phyloP scores from a whole-genome alignment of 106 monocot genomes.

The Phalaenopsis equestris region DNA sequence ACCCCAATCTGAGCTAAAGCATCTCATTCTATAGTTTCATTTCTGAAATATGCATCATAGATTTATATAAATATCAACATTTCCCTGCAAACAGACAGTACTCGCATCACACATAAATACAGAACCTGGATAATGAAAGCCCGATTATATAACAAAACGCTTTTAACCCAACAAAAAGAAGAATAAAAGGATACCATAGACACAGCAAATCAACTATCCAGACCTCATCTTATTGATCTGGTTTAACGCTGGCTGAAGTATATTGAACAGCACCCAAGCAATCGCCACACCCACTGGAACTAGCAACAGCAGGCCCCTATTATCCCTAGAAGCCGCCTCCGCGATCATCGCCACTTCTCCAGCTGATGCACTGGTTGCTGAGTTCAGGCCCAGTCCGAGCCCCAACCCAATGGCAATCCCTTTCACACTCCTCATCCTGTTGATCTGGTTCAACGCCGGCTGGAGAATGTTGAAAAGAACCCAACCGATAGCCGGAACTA shows the following conservation, averaged over 20 bases:
- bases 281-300: slow-evolving; percentile 70
- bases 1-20: too few relatives aligned
- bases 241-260: slow-evolving; percentile 87
- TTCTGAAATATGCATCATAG: too few relatives aligned
- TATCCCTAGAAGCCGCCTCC: slow-evolving; percentile 35
- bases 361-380: slow-evolving; percentile 43
- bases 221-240: slow-evolving; percentile 73
- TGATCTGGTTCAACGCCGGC: slow-evolving; percentile 68
- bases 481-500: slow-evolving; percentile 59
- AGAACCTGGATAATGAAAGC: too few relatives aligned
- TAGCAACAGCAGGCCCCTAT: slow-evolving; percentile 65
- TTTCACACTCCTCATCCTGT: slow-evolving; percentile 51
- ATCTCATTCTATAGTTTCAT: too few relatives aligned
- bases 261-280: slow-evolving; percentile 85
- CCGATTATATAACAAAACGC: too few relatives aligned
- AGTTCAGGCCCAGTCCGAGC: slow-evolving; percentile 47
- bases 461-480: slow-evolving; percentile 72
- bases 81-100: too few relatives aligned
- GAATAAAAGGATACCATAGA: not conserved
- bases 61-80: too few relatives aligned
- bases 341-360: slow-evolving; percentile 23
- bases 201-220: not conserved
- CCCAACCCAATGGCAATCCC: slow-evolving; percentile 57
- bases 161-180: too few relatives aligned
- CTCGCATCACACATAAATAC: too few relatives aligned